These are phyloP conservation scores for Talaromyces sp. DNA, from an alignment of 2,329 filamentous ascomycete genomes.

Conservation along the genomic window DNA sequence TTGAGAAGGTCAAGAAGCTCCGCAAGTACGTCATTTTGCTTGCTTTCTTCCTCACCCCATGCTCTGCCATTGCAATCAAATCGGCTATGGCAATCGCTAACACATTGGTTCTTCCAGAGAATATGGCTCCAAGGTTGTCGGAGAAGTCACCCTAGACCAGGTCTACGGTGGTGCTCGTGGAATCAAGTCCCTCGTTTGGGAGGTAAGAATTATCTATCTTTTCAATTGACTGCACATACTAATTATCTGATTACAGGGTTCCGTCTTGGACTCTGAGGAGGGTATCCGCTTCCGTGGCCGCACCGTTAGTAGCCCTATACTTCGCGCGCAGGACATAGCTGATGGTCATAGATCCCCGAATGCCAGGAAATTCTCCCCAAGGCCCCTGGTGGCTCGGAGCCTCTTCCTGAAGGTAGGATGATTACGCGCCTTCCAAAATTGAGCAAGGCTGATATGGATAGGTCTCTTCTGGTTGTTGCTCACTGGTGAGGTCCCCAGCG, in stretches of 20 bases:
- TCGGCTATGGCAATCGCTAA: neutral
- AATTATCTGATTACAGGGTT: conserved; percentile 55
- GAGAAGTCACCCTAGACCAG: conserved; percentile 98
- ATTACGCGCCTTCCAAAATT: neutral
- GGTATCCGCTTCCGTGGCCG: conserved; percentile 99
- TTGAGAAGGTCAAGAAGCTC: conserved; percentile 98
- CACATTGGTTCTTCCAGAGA: conserved; percentile 58
- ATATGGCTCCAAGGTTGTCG: conserved; percentile 89
- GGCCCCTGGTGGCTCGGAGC: conserved; percentile 93
- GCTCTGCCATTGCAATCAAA: neutral
- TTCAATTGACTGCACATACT: neutral
- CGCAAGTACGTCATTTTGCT: conserved; percentile 68
- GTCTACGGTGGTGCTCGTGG: conserved; percentile 98
- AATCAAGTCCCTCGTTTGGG: conserved; percentile 98
- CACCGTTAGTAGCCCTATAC: conserved; percentile 57
- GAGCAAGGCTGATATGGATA: conserved; percentile 31
- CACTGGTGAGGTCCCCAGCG: conserved; percentile 93
- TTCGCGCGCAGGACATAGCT: conserved; percentile 17
- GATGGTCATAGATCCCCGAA: conserved; percentile 72
- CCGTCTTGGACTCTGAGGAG: conserved; percentile 96
- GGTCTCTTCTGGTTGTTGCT: conserved; percentile 99
- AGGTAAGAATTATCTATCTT: conserved; percentile 51
- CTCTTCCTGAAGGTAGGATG: conserved; percentile 79
- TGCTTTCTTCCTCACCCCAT: neutral
- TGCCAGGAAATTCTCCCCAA: conserved; percentile 97